phyloP scores from a whole-genome alignment of 2,329 filamentous ascomycete genomes.

The Exophiala calicioides region DNA sequence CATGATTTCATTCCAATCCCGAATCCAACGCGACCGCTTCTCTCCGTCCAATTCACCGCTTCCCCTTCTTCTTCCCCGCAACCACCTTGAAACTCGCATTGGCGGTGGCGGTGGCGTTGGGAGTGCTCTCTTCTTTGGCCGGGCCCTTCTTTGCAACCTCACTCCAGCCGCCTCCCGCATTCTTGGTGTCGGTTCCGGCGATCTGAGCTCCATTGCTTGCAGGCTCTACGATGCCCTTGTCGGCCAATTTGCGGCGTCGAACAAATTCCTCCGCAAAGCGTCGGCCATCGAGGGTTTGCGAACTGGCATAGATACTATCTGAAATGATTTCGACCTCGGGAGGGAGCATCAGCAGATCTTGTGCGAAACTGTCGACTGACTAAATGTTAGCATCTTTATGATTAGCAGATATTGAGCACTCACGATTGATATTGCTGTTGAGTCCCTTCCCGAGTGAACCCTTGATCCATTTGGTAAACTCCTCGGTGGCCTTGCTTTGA shows the following conservation, averaged over 20 bases:
- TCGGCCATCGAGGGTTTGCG: conserved; percentile 84
- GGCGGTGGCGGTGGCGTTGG: too few relatives aligned
- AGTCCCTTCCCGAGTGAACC: conserved; percentile 74
- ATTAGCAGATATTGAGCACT: conserved; percentile 31
- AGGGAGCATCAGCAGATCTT: conserved; percentile 72
- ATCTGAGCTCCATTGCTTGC: conserved; percentile 52
- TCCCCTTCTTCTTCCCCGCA: conserved; percentile 83
- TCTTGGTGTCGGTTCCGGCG: conserved; percentile 46
- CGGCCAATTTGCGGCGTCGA: conserved; percentile 86
- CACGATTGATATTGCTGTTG: conserved; percentile 67
- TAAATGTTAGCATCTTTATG: conserved; percentile 13
- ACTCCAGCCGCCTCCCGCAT: conserved; percentile 75
- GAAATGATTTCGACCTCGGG: conserved; percentile 79
- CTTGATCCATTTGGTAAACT: conserved; percentile 92
- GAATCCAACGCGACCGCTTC: too few relatives aligned
- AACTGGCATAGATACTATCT: conserved; percentile 84
- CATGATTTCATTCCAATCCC: too few relatives aligned
- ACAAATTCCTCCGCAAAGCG: conserved; percentile 95
- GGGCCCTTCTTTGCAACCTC: conserved; percentile 94
- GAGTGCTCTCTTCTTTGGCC: conserved; percentile 50
- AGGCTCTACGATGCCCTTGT: conserved; percentile 80
- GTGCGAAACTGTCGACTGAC: conserved; percentile 77
- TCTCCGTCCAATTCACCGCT: too few relatives aligned
- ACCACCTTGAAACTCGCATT: conserved; percentile 78
- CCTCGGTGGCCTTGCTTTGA: conserved; percentile 72